Evolutionary conservation across 2,329 filamentous ascomycete genomes (phyloP), one percentile per base, ranked within the genome.

Genomic region (Curvularia eragrostidis): DNA sequence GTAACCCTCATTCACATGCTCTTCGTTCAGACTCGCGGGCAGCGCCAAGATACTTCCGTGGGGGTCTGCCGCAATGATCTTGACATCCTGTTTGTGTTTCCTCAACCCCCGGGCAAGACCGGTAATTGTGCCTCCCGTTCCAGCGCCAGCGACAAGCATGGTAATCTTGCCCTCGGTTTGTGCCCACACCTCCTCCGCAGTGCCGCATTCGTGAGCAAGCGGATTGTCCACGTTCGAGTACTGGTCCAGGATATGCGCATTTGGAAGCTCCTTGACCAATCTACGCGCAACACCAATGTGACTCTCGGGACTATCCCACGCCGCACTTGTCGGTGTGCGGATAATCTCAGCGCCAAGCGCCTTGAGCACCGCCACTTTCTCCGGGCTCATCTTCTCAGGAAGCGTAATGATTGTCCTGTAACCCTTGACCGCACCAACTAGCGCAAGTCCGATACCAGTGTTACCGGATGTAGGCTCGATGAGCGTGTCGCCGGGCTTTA

Each of bases 401-500:
- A 99, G 87, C 10, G 95, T 99, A 78, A 99, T 99, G 80, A 99
- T 98, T 39, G 93, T 96, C 80, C 94, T 94, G 84, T 98, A 99
- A 66, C 93, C 94, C 82, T 97, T 98, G 73, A 99, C 91, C 15
- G 95, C 95, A 56, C 87, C 94, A 18, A 98, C 94, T 32, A 99
- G 87, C 26, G 95, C 95, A 39, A 99, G 84, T 21, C 95, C 95
- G 66, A 99, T 99, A 66, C 95, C 95, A 82, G 95, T 99, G 78
- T 99, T 99, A 54, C 95, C 95, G 73, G 92, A 97, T 47, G 95
- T 99, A 9, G 95, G 95, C 84, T 99, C 95, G 74, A 99, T 99
- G 72, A 99, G 82, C 51, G 93, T 98, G 79, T 98, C 93, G 55
- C 94, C 95, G 26, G 95, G 95, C 84, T 95, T 97, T 80, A 99